phyloP scores from a whole-genome alignment of 352 stramenopile genomes.

The Nothophytophthora sp. region DNA sequence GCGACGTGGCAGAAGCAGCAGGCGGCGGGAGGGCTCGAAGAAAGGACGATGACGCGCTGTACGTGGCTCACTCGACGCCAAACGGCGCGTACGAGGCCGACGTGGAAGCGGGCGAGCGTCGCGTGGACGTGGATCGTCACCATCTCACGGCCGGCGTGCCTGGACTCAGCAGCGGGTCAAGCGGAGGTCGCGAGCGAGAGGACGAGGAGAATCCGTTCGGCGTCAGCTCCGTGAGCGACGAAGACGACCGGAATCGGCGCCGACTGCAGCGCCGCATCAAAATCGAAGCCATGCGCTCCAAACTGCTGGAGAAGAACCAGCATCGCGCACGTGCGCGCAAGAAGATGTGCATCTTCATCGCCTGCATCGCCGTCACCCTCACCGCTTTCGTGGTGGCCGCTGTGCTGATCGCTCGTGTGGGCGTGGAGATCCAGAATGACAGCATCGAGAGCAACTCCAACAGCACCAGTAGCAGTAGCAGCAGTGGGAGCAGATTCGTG shows the following conservation, averaged over 20 bases:
- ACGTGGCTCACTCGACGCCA: conserved; percentile 32
- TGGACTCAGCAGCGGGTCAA: conserved; percentile 12
- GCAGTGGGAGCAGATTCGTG: conserved; percentile 11
- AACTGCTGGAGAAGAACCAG: conserved; percentile 55
- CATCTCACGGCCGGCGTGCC: conserved; percentile 8
- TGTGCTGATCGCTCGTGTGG: conserved; percentile 56
- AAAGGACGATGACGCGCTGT: conserved; percentile 11
- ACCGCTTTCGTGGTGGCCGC: conserved; percentile 59
- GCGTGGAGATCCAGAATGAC: conserved; percentile 41
- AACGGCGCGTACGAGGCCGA: conserved; percentile 11
- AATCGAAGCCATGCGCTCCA: conserved; percentile 57
- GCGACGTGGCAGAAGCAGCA: neutral
- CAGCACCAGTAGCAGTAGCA: conserved; percentile 10
- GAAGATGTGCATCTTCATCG: conserved; percentile 61
- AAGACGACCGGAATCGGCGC: conserved; percentile 47
- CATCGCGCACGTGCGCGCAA: conserved; percentile 52
- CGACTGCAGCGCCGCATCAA: conserved; percentile 54
- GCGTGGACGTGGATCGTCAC: conserved; percentile 23
- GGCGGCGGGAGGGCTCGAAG: conserved; percentile 8
- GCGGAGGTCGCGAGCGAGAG: conserved; percentile 9
- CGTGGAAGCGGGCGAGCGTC: conserved; percentile 16
- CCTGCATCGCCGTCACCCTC: conserved; percentile 59
- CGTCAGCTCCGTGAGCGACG: conserved; percentile 24
- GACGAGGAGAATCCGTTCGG: conserved; percentile 18
- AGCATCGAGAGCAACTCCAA: conserved; percentile 13